Percentiles rank a stretch among this genome's conserved stretches.
These are phyloP conservation scores for Cystobasidium slooffiae DNA, from an alignment of 1,284 basidiomycete genomes.

Conservation along the genomic window DNA sequence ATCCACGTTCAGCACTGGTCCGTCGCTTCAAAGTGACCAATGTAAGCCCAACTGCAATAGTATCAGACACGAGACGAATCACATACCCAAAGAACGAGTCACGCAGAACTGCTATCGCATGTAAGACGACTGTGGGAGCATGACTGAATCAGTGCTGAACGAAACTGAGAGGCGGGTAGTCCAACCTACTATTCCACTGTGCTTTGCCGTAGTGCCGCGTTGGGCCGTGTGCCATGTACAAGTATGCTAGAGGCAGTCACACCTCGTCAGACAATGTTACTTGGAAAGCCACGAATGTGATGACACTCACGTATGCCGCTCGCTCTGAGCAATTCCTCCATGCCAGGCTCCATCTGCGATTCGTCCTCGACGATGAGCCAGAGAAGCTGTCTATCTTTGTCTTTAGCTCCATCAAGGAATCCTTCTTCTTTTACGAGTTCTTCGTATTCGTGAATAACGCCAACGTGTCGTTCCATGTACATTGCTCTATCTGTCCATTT, in stretches of 20 bases:
- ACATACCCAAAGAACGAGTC: slow-evolving; percentile 41
- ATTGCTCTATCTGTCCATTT: slow-evolving; percentile 38
- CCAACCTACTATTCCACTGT: slow-evolving; percentile 38
- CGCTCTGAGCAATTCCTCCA: slow-evolving; percentile 32
- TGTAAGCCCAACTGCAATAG: background rate
- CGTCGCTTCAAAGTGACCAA: background rate
- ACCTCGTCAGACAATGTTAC: background rate
- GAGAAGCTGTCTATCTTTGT: slow-evolving; percentile 32
- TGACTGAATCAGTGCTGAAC: too few species aligned
- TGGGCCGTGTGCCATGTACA: slow-evolving; percentile 42
- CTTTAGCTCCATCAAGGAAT: slow-evolving; percentile 37
- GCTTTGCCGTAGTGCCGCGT: slow-evolving; percentile 42
- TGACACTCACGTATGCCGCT: slow-evolving; percentile 33
- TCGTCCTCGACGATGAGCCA: slow-evolving; percentile 40
- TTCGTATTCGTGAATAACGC: slow-evolving; percentile 26
- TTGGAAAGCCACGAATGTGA: background rate
- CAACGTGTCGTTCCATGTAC: slow-evolving; percentile 37
- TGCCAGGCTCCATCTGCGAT: slow-evolving; percentile 33
- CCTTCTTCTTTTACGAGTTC: slow-evolving; percentile 34
- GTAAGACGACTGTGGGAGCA: slow-evolving; percentile 24
- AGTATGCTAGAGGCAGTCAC: slow-evolving; percentile 6
- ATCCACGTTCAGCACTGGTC: slow-evolving; percentile 40
- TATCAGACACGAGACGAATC: background rate
- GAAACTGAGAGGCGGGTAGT: too few species aligned
- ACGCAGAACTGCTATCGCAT: slow-evolving; percentile 34